Evolutionary conservation across 1,284 basidiomycete genomes (phyloP), one percentile per base, ranked within the genome.

Genomic region (Vanrija humicola): DNA sequence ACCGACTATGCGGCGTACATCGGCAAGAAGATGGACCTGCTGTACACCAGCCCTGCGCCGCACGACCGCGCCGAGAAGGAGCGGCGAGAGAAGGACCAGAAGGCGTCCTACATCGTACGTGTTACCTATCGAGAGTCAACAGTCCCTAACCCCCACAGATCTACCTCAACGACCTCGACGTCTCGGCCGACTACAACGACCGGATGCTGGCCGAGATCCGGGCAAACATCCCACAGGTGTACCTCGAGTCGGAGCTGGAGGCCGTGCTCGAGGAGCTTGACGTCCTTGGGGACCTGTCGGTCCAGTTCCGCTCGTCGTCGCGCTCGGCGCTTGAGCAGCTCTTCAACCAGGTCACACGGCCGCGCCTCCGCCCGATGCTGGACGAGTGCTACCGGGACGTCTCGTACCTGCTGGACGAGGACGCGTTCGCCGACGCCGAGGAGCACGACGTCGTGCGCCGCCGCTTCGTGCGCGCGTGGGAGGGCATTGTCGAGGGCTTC

Each of bases 271-370:
- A 67, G 8, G 71, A 76, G 59, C 52, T 75, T n/a, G 63, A 64
- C 9, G 34, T 44, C 7, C 52, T 76, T 25, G 55, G 56, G 5
- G 67, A 72, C 38, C 58, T 73, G n/a, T 82, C 82, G 1, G 77
- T 81, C 1, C 86, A 85, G 64, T 86, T 94, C 69, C 82, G 85
- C 38, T 82, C 83, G 1, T 83, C 84, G 1, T 77, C 89, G 50
- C 85, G 87, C 86, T 81, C 83, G 10, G 91, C 94, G 38, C 81
- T 97, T 42, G 95, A 98, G 64, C 90, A 94, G 66, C 79, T 98
- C 21, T 98, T 98, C 79, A 94, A 90, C 62, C 91, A 96, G 68
- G 81, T 97, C 9, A 82, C 94, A 54, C 83, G 91, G 23, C 90
- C 94, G 0, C 86, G 87, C 55, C 74, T 98, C 34, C 84, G 93